Evolutionary conservation across 768 basidiomycete genomes (phyloP).

Genomic region (Amanita inopinata): DNA sequence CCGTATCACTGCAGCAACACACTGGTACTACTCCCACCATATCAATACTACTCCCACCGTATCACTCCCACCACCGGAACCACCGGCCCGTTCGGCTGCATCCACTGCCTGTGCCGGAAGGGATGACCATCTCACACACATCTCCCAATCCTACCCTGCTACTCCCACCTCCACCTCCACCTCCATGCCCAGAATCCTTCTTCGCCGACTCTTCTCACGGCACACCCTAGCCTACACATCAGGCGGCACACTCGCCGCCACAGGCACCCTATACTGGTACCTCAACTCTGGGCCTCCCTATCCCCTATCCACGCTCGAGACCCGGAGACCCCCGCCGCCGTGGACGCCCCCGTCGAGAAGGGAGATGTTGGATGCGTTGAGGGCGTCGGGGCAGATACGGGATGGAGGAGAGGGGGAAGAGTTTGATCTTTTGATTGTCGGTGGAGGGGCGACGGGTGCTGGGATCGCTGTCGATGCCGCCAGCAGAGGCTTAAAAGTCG

Average conservation of each 20-base stretch:
- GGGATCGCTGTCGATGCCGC: slow-evolving; percentile 97
- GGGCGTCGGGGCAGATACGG: slow-evolving; percentile 25
- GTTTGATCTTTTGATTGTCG: slow-evolving; percentile 79
- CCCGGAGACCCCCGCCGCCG: slow-evolving; percentile 63
- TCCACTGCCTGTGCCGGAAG: too few relatives aligned
- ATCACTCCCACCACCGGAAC: too few relatives aligned
- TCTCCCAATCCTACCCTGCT: neutral
- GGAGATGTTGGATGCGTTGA: slow-evolving; percentile 55
- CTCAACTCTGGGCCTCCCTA: slow-evolving; percentile 68
- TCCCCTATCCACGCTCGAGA: slow-evolving; percentile 51
- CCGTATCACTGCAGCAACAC: too few relatives aligned
- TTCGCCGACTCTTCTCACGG: slow-evolving; percentile 41
- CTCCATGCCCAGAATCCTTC: slow-evolving; percentile 19
- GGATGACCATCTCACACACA: too few relatives aligned
- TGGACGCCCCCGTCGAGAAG: slow-evolving; percentile 69
- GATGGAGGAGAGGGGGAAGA: slow-evolving; percentile 20
- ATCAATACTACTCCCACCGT: too few relatives aligned
- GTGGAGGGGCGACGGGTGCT: slow-evolving; percentile 93
- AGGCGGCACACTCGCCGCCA: slow-evolving; percentile 40
- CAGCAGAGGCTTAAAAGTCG: slow-evolving; percentile 84
- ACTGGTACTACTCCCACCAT: too few relatives aligned
- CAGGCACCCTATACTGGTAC: slow-evolving; percentile 58
- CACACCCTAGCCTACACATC: slow-evolving; percentile 43
- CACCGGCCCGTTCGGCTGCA: too few relatives aligned
- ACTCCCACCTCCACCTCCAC: neutral